Evolutionary conservation across 2,329 filamentous ascomycete species (phyloP).

Genomic region (Pseudogymnoascus verrucosus): DNA sequence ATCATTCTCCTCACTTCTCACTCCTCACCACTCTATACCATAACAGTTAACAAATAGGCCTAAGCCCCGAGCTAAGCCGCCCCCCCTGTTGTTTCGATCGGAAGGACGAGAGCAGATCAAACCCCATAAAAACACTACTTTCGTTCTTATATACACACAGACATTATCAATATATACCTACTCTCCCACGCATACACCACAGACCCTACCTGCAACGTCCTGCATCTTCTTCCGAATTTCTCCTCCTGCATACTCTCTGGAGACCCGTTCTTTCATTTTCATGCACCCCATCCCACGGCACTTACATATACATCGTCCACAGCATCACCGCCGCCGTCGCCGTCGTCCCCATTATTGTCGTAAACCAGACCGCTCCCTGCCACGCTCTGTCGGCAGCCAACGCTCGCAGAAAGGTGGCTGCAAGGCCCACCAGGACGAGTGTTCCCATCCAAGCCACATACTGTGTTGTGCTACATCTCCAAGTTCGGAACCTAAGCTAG

Average conservation of each 20-base stretch:
- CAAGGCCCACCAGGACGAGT: conserved; percentile 1
- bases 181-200: not conserved
- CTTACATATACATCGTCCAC: conserved; percentile 1
- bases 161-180: not conserved
- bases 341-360: not conserved
- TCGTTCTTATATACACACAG: not conserved
- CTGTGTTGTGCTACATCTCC: not conserved
- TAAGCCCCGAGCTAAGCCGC: not conserved
- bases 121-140: not conserved
- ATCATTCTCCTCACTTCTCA: not conserved
- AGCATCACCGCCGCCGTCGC: not conserved
- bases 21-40: not conserved
- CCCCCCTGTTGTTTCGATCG: not conserved
- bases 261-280: conserved; percentile 2
- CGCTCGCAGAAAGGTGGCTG: not conserved
- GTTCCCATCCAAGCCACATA: not conserved
- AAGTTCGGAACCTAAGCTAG: not conserved
- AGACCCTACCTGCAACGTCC: not conserved
- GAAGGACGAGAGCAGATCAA: not conserved
- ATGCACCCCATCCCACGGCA: conserved; percentile 2
- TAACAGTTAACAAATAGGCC: not conserved
- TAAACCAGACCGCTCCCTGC: not conserved
- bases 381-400: not conserved
- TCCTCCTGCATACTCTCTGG: not conserved
- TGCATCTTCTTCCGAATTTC: not conserved